Percentiles rank a stretch among this genome's conserved stretches.
phyloP scores from a whole-genome alignment of 345 rosid genomes.

The Hibiscus mutabilis region DNA sequence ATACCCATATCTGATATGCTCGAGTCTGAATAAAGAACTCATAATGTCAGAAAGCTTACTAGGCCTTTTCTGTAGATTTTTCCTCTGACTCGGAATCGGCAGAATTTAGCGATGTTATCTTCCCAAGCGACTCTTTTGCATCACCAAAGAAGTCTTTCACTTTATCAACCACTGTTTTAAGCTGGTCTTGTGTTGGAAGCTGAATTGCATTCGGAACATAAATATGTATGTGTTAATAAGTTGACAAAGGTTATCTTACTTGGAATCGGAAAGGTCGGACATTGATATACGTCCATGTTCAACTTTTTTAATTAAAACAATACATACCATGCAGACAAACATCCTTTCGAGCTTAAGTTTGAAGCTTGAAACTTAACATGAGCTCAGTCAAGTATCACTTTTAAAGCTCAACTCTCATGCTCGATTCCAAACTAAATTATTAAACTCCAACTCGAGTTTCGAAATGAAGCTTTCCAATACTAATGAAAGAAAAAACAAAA shows the following conservation, averaged over 20 bases:
- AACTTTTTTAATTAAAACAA: background rate
- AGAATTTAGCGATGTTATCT: slow-evolving; percentile 49
- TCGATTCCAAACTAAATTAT: background rate
- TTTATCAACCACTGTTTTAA: slow-evolving; percentile 82
- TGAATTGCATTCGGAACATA: slow-evolving; percentile 22
- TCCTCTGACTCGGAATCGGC: slow-evolving; percentile 36
- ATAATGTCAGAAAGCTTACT: slow-evolving; percentile 20
- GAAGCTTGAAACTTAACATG: background rate
- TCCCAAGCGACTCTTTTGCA: slow-evolving; percentile 86
- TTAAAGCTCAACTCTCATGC: background rate
- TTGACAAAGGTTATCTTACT: background rate
- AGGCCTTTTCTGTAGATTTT: slow-evolving; percentile 31
- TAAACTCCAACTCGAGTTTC: too few species aligned
- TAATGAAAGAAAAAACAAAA: too few species aligned
- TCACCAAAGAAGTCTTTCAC: slow-evolving; percentile 86
- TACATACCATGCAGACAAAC: background rate
- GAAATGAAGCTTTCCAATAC: background rate
- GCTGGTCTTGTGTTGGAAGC: slow-evolving; percentile 84
- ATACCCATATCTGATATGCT: background rate
- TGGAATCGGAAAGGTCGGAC: background rate
- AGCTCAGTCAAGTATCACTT: background rate
- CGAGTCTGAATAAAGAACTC: background rate
- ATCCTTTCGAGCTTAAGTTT: background rate
- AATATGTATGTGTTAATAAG: background rate
- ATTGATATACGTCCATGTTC: background rate